Evolutionary conservation across 352 stramenopile genomes (phyloP).

Genomic region (Phytophthora pseudosyringae): DNA sequence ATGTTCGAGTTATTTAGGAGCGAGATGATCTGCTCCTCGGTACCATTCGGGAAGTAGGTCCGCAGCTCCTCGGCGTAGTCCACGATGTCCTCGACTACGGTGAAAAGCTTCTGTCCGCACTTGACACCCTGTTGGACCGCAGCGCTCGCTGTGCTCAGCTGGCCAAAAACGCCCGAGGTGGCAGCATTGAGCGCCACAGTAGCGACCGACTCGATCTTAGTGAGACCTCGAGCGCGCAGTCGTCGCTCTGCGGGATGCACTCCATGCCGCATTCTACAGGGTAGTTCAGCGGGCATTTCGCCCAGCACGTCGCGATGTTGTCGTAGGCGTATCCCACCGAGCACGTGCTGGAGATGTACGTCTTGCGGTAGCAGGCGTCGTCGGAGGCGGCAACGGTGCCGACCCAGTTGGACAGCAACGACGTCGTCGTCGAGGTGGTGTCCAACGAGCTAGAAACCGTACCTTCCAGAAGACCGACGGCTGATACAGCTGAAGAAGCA

Average conservation of each 20-base stretch:
- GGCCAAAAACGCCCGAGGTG: conserved; percentile 57
- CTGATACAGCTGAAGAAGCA: not conserved
- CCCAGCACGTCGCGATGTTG: conserved; percentile 73
- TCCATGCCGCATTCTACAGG: conserved; percentile 76
- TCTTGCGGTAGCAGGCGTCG: conserved; percentile 59
- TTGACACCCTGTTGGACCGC: conserved; percentile 55
- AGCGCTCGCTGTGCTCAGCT: conserved; percentile 45
- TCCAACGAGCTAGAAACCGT: not conserved
- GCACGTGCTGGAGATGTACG: conserved; percentile 44
- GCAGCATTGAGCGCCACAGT: conserved; percentile 57
- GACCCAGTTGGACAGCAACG: conserved; percentile 40
- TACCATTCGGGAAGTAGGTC: conserved; percentile 47
- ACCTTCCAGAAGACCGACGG: too few relatives aligned
- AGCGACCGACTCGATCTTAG: conserved; percentile 55
- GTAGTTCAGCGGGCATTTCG: conserved; percentile 72
- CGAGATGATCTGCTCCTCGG: conserved; percentile 50
- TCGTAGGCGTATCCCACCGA: conserved; percentile 54
- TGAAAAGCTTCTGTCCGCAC: conserved; percentile 58
- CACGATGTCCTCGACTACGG: conserved; percentile 45
- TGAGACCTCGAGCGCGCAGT: conserved; percentile 57
- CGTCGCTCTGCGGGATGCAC: conserved; percentile 68
- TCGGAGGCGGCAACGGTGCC: conserved; percentile 30
- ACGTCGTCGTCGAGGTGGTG: conserved; percentile 14
- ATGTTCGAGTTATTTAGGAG: conserved; percentile 65
- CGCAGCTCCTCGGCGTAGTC: conserved; percentile 43